Evolutionary conservation across 148 eudicot species (phyloP).

Genomic region (Pharnaceum exiguum): DNA sequence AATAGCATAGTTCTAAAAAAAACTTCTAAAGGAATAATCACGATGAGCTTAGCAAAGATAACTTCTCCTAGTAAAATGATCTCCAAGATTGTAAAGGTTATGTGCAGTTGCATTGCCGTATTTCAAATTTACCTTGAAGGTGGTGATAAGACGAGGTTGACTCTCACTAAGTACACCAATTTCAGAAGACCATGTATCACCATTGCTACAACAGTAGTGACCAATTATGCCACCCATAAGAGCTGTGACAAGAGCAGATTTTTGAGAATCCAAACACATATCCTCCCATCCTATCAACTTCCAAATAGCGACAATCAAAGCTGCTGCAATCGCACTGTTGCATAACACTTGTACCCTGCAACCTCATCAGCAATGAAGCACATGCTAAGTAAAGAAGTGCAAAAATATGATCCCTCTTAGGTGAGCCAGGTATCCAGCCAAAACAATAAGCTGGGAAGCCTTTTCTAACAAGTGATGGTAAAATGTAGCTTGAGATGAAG

Average conservation of each 20-base stretch:
- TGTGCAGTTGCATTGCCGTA: too few relatives aligned
- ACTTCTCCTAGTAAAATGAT: too few relatives aligned
- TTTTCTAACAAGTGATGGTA: neutral
- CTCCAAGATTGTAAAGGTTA: neutral
- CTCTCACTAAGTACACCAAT: constrained; percentile 82
- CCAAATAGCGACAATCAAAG: constrained; percentile 58
- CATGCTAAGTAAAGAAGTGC: constrained; percentile 2
- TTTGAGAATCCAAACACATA: constrained; percentile 67
- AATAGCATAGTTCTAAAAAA: too few relatives aligned
- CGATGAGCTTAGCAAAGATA: neutral
- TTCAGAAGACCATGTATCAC: constrained; percentile 99
- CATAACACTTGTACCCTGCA: constrained; percentile 81
- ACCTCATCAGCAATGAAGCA: constrained; percentile 2
- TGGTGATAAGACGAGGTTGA: constrained; percentile 80
- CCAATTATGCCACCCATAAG: constrained; percentile 84
- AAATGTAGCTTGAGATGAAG: too few relatives aligned
- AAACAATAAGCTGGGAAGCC: neutral
- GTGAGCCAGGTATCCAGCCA: neutral
- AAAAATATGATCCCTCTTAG: neutral
- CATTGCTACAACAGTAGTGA: constrained; percentile 84
- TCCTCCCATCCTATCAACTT: constrained; percentile 49
- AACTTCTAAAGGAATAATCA: neutral
- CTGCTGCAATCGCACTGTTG: constrained; percentile 62
- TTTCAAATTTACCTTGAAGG: constrained; percentile 54
- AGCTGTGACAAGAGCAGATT: constrained; percentile 60